Evolutionary conservation across 176 grass and related monocot species (phyloP).

Genomic region (Alopecurus myosuroides): DNA sequence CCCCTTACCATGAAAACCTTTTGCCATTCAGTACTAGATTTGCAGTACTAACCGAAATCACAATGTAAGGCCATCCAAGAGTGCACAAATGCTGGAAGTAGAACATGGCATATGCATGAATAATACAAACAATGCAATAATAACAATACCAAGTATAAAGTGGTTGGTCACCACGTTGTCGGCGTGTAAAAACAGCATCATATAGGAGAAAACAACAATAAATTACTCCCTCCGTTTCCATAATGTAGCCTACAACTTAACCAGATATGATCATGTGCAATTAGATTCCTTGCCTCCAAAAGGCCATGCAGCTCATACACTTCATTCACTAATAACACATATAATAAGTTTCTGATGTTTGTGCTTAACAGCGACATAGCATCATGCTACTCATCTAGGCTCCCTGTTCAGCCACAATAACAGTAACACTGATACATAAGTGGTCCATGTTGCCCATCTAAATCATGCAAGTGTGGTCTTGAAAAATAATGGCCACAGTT

Average conservation of each 20-base stretch:
- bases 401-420: constrained; percentile 1
- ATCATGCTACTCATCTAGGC: constrained; percentile 22
- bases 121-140: neutral
- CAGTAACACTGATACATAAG: neutral
- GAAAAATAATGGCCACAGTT: neutral
- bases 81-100: neutral
- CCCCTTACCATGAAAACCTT: neutral
- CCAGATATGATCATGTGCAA: constrained; percentile 40
- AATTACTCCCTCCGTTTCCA: too few relatives aligned
- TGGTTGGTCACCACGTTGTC: neutral
- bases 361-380: constrained; percentile 14
- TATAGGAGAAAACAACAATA: neutral
- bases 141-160: neutral
- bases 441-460: neutral
- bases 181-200: neutral
- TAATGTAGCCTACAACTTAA: too few relatives aligned
- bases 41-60: neutral
- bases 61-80: neutral
- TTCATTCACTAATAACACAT: constrained; percentile 31
- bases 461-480: neutral
- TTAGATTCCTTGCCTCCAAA: constrained; percentile 63
- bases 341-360: constrained; percentile 33
- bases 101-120: neutral
- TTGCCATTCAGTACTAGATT: neutral
- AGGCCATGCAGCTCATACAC: constrained; percentile 37